phyloP scores from a whole-genome alignment of 106 monocot genomes.

The Dioscorea alata region DNA sequence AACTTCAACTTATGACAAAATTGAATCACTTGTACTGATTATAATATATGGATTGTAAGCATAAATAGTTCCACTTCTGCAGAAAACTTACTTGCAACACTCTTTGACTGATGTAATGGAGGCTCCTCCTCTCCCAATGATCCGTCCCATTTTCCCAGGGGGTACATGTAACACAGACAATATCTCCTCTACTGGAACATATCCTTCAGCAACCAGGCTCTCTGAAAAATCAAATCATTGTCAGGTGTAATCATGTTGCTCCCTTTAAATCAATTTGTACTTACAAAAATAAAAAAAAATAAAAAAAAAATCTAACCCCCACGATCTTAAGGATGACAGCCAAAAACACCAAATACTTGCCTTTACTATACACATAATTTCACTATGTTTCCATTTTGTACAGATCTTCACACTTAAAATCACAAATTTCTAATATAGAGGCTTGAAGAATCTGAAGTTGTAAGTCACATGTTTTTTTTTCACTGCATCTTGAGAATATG shows the following conservation, averaged over 20 bases:
- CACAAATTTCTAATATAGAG: too few relatives aligned
- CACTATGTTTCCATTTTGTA: too few relatives aligned
- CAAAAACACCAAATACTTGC: not conserved
- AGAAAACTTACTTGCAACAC: constrained; percentile 68
- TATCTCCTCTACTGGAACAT: constrained; percentile 58
- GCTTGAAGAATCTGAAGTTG: too few relatives aligned
- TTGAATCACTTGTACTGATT: not conserved
- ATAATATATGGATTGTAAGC: not conserved
- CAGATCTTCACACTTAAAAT: too few relatives aligned
- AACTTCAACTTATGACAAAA: not conserved
- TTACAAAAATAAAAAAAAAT: not conserved
- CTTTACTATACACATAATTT: too few relatives aligned
- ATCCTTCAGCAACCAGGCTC: constrained; percentile 40
- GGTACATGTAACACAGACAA: constrained; percentile 81
- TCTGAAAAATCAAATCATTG: constrained; percentile 27
- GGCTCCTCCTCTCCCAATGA: constrained; percentile 83
- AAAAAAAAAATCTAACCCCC: not conserved
- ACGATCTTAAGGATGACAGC: not conserved
- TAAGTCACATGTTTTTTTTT: too few relatives aligned
- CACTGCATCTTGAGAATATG: too few relatives aligned
- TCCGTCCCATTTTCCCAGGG: constrained; percentile 88
- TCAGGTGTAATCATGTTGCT: not conserved
- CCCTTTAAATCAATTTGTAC: not conserved
- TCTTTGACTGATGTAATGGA: constrained; percentile 68
- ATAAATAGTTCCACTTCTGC: not conserved